Evolutionary conservation across 352 stramenopile species (phyloP).

Genomic region (Globisporangium perplexum): DNA sequence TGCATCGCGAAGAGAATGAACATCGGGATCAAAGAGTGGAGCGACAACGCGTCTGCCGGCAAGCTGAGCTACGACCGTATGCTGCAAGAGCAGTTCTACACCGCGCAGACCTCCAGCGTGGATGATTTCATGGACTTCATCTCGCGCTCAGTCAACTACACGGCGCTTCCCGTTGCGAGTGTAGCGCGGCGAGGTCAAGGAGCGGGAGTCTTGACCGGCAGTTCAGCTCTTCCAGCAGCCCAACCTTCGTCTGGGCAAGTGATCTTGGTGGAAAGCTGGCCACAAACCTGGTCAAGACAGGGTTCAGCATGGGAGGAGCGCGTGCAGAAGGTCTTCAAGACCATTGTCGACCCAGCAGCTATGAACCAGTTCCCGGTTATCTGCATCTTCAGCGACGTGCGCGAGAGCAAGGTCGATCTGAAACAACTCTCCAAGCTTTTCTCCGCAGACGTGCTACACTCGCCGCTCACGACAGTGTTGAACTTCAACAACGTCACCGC

Average conservation of each 20-base stretch:
- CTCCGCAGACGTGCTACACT: conserved; percentile 59
- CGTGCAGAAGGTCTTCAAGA: conserved; percentile 44
- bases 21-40: conserved; percentile 59
- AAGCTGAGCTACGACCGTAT: conserved; percentile 48
- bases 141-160: conserved; percentile 58
- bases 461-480: conserved; percentile 61
- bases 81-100: conserved; percentile 45
- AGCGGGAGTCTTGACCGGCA: background rate
- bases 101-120: conserved; percentile 35
- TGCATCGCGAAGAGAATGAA: conserved; percentile 45
- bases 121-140: conserved; percentile 83
- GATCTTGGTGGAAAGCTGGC: conserved; percentile 76
- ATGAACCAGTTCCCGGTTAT: conserved; percentile 51
- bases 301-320: conserved; percentile 43
- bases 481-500: conserved; percentile 76
- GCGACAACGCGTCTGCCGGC: conserved; percentile 54
- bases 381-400: conserved; percentile 80
- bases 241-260: conserved; percentile 20
- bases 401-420: conserved; percentile 65
- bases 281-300: conserved; percentile 37
- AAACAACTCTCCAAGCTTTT: conserved; percentile 61
- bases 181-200: conserved; percentile 1
- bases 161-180: conserved; percentile 32
- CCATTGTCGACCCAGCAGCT: conserved; percentile 34
- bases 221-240: background rate